A percentile compares a stretch with the other conserved stretches of the same genome.
These are phyloP conservation scores for Fremontodendron californicum DNA, from an alignment of 345 rosid genomes.

Conservation along the genomic window DNA sequence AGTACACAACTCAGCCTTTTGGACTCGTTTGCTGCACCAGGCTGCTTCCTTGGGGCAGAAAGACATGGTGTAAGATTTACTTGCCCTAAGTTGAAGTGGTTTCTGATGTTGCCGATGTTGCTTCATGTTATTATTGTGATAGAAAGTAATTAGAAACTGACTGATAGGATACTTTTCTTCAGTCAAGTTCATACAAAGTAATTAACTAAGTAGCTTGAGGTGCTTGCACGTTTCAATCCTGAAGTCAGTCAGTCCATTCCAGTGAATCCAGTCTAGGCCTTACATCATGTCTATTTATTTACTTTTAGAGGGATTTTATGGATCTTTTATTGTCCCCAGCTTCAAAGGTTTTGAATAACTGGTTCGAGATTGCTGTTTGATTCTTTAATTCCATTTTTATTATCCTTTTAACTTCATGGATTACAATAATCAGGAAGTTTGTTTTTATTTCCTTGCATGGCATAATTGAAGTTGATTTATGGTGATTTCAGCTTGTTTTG, in stretches of 20 bases:
- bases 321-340: constrained; percentile 83
- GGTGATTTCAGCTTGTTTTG: neutral
- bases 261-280: constrained; percentile 1
- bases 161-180: neutral
- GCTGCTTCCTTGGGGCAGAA: constrained; percentile 22
- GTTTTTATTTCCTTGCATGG: neutral
- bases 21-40: constrained; percentile 52
- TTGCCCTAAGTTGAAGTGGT: constrained; percentile 7
- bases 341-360: constrained; percentile 77
- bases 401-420: neutral
- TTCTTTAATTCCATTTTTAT: neutral
- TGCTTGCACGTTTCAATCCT: neutral
- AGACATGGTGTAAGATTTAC: constrained; percentile 73
- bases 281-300: neutral
- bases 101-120: constrained; percentile 7
- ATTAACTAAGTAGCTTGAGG: neutral
- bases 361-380: constrained; percentile 73
- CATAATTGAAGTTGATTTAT: neutral
- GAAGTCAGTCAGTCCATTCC: constrained; percentile 6
- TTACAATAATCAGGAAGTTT: neutral
- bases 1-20: constrained; percentile 55
- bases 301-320: constrained; percentile 66
- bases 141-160: neutral
- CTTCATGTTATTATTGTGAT: neutral
- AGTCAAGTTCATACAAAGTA: neutral